Evolutionary conservation across 2,329 filamentous ascomycete genomes (phyloP).

Genomic region (Apiospora aurea): DNA sequence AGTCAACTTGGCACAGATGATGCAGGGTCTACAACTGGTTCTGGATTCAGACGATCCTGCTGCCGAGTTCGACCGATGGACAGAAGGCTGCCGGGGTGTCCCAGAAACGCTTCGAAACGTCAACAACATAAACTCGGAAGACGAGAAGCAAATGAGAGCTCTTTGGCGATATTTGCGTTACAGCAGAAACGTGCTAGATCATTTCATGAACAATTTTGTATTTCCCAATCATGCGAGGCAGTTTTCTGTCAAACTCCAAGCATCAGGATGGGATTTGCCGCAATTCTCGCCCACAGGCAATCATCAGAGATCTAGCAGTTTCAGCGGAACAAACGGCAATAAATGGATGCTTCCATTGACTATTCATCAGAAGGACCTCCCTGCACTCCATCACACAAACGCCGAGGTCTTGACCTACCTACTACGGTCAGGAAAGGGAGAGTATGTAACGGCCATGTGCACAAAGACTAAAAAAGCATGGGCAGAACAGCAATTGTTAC

Average conservation of each 20-base stretch:
- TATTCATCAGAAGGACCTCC: neutral
- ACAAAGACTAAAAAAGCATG: neutral
- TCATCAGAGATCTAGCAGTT: neutral
- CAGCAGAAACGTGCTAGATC: slow-evolving; percentile 59
- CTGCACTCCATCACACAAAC: slow-evolving; percentile 59
- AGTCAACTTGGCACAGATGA: slow-evolving; percentile 55
- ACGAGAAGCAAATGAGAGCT: slow-evolving; percentile 55
- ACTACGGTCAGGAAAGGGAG: neutral
- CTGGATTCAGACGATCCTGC: slow-evolving; percentile 39
- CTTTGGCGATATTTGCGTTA: slow-evolving; percentile 58
- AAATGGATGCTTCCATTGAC: neutral
- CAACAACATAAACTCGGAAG: slow-evolving; percentile 65
- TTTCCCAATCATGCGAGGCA: slow-evolving; percentile 64
- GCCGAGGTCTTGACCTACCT: slow-evolving; percentile 42
- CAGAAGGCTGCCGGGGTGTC: slow-evolving; percentile 44
- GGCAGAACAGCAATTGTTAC: neutral
- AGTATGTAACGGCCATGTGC: slow-evolving; percentile 34
- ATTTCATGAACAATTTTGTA: slow-evolving; percentile 68
- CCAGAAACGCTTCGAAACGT: slow-evolving; percentile 56
- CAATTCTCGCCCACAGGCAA: neutral
- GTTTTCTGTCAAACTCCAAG: slow-evolving; percentile 61
- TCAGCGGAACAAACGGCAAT: neutral
- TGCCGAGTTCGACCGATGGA: slow-evolving; percentile 59
- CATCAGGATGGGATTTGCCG: neutral
- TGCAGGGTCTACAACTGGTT: slow-evolving; percentile 55